Evolutionary conservation across 2,329 filamentous ascomycete genomes (phyloP), one percentile per base, ranked within the genome.

Genomic region (Magnaporthiopsis incrustans): DNA sequence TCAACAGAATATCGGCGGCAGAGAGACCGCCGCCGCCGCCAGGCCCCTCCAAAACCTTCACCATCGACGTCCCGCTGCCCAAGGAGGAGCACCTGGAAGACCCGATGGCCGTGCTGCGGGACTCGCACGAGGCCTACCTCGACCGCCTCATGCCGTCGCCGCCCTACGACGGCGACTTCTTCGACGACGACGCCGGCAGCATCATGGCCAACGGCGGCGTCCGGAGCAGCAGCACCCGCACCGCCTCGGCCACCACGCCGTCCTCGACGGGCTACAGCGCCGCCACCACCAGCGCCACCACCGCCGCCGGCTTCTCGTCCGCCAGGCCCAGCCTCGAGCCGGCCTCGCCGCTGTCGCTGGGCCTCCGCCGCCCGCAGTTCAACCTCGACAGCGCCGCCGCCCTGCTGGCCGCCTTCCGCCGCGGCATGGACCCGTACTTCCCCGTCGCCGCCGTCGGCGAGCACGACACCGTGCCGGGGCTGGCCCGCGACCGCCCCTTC

Each of bases 371-470:
- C 64, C 82, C 82, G 0, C 79, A 79, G 68, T 85, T 85, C 72
- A 84, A 84, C 71, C 76, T 84, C 7, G 77, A 81, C 63, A 83
- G 80, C n/a, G 82, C 82, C 5, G 73, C 77, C 50, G 75, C 75
- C 6, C 71, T 84, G 3, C 73, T 85, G 5, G 66, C 67, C 0
- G 74, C 73, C 0, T 85, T 85, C 65, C 70, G 73, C 0, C 65
- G 67, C 10, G 56, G 57, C 11, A 83, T 81, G 78, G 61, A 81
- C 26, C 65, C 69, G 1, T 73, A 38, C 56, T 63, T 63, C 61
- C 82, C 79, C 0, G 81, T 75, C 66, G 74, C 82, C n/a, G 68
- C 73, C 4, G 72, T 82, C 8, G 71, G 70, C 0, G 73, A 73
- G 0, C 77, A 77, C 14, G 75, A 74, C 1, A 77, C 78, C 0